Evolutionary conservation across 2,329 filamentous ascomycete genomes (phyloP), one percentile per base, ranked within the genome.

Genomic region (Chrysoporthe cubensis): DNA sequence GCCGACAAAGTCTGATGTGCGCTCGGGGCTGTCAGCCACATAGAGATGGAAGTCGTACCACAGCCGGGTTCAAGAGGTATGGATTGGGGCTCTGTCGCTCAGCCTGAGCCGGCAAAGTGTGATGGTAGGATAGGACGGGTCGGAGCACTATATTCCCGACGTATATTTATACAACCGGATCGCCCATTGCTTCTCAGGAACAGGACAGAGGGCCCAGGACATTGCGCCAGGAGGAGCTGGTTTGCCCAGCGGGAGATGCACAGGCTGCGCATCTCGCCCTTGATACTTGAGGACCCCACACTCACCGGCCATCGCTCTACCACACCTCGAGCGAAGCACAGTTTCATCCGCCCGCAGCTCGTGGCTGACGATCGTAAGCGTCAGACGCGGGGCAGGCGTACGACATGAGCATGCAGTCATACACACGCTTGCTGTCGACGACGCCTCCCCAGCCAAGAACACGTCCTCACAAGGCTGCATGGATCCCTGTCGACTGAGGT

Each of bases 361-460:
- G 44, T 48, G 44, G n/a, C 6, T 18, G n/a, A 9, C 44, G 16
- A 8, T 3, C 7, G 44, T 48, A 7, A 18, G 18, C 4, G n/a
- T n/a, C 18, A 48, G 44, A n/a, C 44, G 44, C 44, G 16, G 44
- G 44, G 8, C 44, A 48, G 7, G 18, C 46, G 9, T 21, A 52
- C 11, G 48, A 21, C 48, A 52, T 32, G 48, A 54, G 50, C 50
- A 54, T 54, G 50, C 50, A 54, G 50, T 54, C 50, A 54, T 54
- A 54, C 50, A 54, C 50, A 54, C 21, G 26, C 21, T 14, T 21
- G 50, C 7, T 4, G 21, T 13, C 26, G 50, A 21, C 26, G 21
- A 54, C 4, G 50, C 13, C 50, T 54, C 26, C 48, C 50, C 26
- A 34, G 26, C 50, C 50, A 34, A 54, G 50, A 21, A 34, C 9